Conservation (phyloP, 108 stramenopile species). For the Pseudonitzschia multiseries region DNA sequence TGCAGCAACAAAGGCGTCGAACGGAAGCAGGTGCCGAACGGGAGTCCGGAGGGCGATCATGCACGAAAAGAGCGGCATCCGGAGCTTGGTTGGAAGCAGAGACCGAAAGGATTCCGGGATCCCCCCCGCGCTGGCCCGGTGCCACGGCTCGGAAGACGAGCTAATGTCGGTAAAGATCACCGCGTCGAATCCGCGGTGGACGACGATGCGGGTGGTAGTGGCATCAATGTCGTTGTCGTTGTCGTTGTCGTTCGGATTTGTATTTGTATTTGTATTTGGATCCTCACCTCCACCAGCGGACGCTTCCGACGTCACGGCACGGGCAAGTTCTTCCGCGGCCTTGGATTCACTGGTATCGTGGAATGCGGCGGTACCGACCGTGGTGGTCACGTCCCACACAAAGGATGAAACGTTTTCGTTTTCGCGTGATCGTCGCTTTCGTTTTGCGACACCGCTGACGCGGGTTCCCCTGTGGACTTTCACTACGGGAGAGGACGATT, state of each 20-base stretch:
- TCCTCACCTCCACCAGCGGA: background rate
- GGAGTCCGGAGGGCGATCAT: conserved; percentile 44
- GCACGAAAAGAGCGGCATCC: conserved; percentile 58
- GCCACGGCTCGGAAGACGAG: conserved; percentile 56
- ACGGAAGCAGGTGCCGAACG: conserved; percentile 8
- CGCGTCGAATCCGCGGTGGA: conserved; percentile 44
- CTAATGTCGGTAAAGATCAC: conserved; percentile 62
- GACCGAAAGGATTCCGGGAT: conserved; percentile 45
- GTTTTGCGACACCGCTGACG: conserved; percentile 34
- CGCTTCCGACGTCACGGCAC: background rate
- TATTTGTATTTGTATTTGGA: no score
- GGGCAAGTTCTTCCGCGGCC: background rate
- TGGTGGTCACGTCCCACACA: conserved; percentile 46
- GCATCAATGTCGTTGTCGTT: conserved; percentile 13
- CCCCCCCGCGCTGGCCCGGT: conserved; percentile 66
- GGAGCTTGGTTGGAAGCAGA: conserved; percentile 26
- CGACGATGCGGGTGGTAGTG: conserved; percentile 4
- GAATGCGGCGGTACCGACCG: conserved; percentile 49
- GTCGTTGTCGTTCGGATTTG: background rate
- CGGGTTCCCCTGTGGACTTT: conserved; percentile 36
- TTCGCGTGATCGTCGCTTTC: conserved; percentile 8
- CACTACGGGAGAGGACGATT: background rate
- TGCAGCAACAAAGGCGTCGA: conserved; percentile 30
- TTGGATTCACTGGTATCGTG: conserved; percentile 58
- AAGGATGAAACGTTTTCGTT: background rate